Base-by-base conservation (phyloP, 78 protist species). In the Protostelium mycophagum region DNA sequence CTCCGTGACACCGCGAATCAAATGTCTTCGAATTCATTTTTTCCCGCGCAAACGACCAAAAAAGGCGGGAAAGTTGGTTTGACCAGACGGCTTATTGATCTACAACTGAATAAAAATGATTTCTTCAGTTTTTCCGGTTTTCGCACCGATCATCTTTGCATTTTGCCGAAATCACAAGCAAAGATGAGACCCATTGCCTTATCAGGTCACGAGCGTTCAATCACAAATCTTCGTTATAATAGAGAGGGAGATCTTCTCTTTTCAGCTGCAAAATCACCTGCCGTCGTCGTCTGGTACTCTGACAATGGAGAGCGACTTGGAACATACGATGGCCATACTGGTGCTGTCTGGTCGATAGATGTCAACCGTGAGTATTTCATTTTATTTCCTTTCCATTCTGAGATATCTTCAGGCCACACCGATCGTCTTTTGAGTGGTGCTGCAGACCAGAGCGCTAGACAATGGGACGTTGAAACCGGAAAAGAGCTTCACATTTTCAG, bases 231-330 rank as follows among this genome's bases (percentile, higher is more conserved):
- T 51, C 86, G 91, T 36, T 98, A 92, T 97, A 98, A 97, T 91
- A 89, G 94, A 34, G 99, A 98, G 83, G 99, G 99, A 37, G 99
- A 98, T 63, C 95, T 98, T 1, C 36, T 98, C 36, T 98, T 98
- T 91, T 91, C 98, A 0, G 86, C 93, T 5, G 91, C 96, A 38
- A 97, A 96, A 83, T 98, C 97, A 51, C 86, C 73, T 31, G 0
- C 0, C 10, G 91, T 95, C 37, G 38, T 63, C 83, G 92, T 97
- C 34, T 98, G 98, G 98, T 91, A 89, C 87, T 37, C 96, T 9
- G 83, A 93, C n/a, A 91, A 39, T 35, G 99, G 99, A 63, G 97
- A 97, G 93, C 95, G 97, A 23, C 83, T 98, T 0, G 99, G 99
- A 16, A 93, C 98, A 16, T 98, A 91, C 88, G 38, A 87, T 29